These are phyloP conservation scores for Galerina sulciceps DNA, from an alignment of 768 basidiomycete genomes.

Conservation along the genomic window DNA sequence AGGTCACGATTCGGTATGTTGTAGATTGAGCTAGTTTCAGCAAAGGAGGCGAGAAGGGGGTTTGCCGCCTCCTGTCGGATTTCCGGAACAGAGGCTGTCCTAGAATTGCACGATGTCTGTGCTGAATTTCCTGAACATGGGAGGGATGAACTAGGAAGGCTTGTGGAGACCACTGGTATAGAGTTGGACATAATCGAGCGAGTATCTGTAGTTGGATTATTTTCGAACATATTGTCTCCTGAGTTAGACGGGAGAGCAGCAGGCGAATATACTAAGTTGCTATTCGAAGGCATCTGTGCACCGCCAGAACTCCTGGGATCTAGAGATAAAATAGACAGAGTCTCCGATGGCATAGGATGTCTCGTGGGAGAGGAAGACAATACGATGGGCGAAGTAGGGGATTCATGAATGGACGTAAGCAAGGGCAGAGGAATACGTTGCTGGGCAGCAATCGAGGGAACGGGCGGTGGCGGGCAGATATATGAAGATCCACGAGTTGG, in stretches of 20 bases:
- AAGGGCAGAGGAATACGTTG: neutral
- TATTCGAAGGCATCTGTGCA: neutral
- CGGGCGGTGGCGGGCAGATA: constrained; percentile 3
- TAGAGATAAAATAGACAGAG: neutral
- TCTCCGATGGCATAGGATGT: constrained; percentile 5
- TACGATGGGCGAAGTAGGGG: neutral
- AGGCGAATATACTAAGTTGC: neutral
- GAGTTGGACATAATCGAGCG: neutral
- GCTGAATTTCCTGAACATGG: constrained; percentile 5
- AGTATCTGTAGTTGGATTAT: neutral
- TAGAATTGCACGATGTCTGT: neutral
- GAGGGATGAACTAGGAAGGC: constrained; percentile 11
- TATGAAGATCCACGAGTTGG: constrained; percentile 10
- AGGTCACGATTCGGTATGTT: constrained; percentile 53
- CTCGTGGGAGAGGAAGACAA: constrained; percentile 19
- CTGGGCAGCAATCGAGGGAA: neutral
- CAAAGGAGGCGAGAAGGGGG: constrained; percentile 41
- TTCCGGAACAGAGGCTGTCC: neutral
- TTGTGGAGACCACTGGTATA: neutral
- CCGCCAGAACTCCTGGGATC: neutral
- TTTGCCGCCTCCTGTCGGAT: neutral
- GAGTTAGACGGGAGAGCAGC: no score
- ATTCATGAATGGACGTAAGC: neutral
- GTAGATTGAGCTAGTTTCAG: constrained; percentile 54
- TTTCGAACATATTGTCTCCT: no score